Base-by-base conservation (phyloP, 1,284 basidiomycete species). In the Phlebopus sp. region DNA sequence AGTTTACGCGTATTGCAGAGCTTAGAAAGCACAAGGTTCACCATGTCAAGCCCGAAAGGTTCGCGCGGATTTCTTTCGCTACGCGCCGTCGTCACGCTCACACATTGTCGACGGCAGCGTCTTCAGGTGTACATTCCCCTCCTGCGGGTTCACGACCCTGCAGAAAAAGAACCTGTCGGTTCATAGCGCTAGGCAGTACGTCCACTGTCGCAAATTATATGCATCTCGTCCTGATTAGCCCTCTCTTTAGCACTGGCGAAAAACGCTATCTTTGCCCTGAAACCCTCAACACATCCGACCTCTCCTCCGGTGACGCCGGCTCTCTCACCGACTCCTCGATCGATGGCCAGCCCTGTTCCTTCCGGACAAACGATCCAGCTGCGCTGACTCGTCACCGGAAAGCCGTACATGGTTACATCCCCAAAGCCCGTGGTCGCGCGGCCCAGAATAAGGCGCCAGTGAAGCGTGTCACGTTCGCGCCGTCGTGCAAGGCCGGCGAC, bases 311-410 rank as follows among this genome's bases (percentile, higher is more conserved):
- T 29, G 35, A 35, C 6, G 5, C 13, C 1, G 31, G 19, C 13
- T 9, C 15, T 21, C 25, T 23, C 6, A 29, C 31, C 4, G 17
- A 42, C 1, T 38, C 32, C 8, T 11, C 51, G 5, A 14, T 4
- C 5, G 2, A 2, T 9, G 41, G 46, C 32, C 18, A 32, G n/a
- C 44, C 9, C 0, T 64, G 62, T 37, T 30, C 49, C 1, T 68
- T 53, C 37, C 48, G 35, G 38, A 64, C 62, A 1, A 41, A 54
- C 4, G 66, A 68, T 27, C 66, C 66, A 2, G 63, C 64, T 0
- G 51, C 59, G 30, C 42, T 64, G 14, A 53, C 64, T 1, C 65
- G 47, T 37, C 64, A 68, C 37, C 56, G 66, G 1, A 62, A 63
- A 35, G 45, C 37, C 13, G 18, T 18, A 5, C 64, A 67, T n/a